phyloP scores from a whole-genome alignment of 495 filamentous ascomycete species.

The Trichoderma reesei region DNA sequence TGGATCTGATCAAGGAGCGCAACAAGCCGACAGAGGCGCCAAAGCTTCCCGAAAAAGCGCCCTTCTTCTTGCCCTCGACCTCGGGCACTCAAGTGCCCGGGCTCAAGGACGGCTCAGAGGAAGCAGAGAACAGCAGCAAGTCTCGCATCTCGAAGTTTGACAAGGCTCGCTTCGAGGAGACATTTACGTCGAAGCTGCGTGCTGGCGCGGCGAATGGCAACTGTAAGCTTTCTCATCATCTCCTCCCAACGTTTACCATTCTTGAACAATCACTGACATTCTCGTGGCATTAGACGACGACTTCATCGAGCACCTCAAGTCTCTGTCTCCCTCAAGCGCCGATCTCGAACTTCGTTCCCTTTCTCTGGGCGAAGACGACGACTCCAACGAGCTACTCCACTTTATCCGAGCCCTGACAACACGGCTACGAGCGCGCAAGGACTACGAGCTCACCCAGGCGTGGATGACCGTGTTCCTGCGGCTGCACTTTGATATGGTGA shows the following conservation, averaged over 20 bases:
- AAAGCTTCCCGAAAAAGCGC: slow-evolving; percentile 86
- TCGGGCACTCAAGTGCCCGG: slow-evolving; percentile 27
- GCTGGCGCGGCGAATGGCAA: slow-evolving; percentile 35
- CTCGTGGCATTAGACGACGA: slow-evolving; percentile 30
- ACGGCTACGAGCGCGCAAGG: slow-evolving; percentile 52
- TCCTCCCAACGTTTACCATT: neutral
- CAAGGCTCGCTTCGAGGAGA: slow-evolving; percentile 31
- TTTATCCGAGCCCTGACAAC: slow-evolving; percentile 70
- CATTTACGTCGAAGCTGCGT: slow-evolving; percentile 53
- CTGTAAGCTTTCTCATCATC: slow-evolving; percentile 31
- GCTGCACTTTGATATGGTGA: slow-evolving; percentile 51
- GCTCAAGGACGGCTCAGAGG: slow-evolving; percentile 14
- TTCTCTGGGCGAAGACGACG: slow-evolving; percentile 33
- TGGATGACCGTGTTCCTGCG: slow-evolving; percentile 93
- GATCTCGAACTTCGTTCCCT: slow-evolving; percentile 85
- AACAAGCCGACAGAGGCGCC: slow-evolving; percentile 91
- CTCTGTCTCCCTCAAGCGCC: slow-evolving; percentile 66
- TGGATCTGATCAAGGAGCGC: slow-evolving; percentile 81
- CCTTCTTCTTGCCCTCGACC: slow-evolving; percentile 85
- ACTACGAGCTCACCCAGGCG: slow-evolving; percentile 89
- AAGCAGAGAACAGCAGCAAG: slow-evolving; percentile 16
- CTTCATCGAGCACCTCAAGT: slow-evolving; percentile 68
- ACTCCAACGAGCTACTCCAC: slow-evolving; percentile 39
- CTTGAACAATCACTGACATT: neutral
- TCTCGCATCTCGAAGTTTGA: slow-evolving; percentile 33